Base-by-base conservation (phyloP, 2,329 filamentous ascomycete genomes). In the Pseudocercospora vitis region DNA sequence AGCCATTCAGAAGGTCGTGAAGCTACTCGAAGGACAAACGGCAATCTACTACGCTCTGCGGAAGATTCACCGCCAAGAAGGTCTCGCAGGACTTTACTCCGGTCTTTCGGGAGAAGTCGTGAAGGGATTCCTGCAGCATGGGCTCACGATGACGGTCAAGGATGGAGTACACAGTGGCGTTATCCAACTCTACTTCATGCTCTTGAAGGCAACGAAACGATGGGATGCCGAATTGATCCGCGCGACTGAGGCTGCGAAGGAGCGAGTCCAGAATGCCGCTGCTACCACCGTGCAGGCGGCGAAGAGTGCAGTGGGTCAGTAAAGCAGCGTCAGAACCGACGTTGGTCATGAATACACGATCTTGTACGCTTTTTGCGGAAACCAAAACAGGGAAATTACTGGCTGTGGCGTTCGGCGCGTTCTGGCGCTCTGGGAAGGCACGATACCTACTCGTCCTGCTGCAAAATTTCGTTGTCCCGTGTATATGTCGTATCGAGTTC, bases 81-180 rank as follows among this genome's bases (percentile, higher is more conserved):
- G 91, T 0, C 56, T 85, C 0, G 67, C 69, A 3, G 86, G 84
- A 0, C 73, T 95, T 7, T 96, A 95, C 67, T 82, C 87, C 45
- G 91, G 90, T 4, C 75, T 95, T 0, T 79, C 78, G 11, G 88
- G 85, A 3, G 89, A 95, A 71, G 78, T 95, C 2, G 71, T 91
- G 7, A 91, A 91, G 65, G 87, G 88, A 0, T 95, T 95, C 73
- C 85, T 96, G 64, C 85, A 84, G 18, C 90, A 96, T 65, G 91
- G 91, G 0, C 80, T 91, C 48, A 92, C 90, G 1, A 95, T 95
- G 88, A 75, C 92, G 50, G 83, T 88, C 54, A 96, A 96, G 71
- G 88, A 92, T 52, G 74, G 81, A 4, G 81, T 94, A 7, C 88
- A 95, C 68, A 78, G 81, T 23, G 70, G 85, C 12, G 82, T 95